These are phyloP conservation scores for Cyclotella atomus DNA, from an alignment of 108 stramenopile species.

Conservation along the genomic window DNA sequence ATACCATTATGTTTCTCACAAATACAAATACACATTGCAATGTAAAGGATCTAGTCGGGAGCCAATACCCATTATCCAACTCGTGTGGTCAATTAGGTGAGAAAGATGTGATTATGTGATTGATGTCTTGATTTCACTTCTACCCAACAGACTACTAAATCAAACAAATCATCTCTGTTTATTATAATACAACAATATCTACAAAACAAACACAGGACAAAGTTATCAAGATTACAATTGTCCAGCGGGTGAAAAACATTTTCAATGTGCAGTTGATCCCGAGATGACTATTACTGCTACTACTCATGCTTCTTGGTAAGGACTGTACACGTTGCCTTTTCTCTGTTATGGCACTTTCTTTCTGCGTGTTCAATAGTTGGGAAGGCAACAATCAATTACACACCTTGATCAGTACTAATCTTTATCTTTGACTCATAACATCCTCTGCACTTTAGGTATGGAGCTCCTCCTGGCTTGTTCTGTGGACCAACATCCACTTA, in stretches of 20 bases:
- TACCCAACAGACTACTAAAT: background rate
- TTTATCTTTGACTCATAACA: background rate
- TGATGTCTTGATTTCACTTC: background rate
- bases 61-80: constrained; percentile 44
- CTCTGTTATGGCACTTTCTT: background rate
- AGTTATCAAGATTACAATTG: constrained; percentile 51
- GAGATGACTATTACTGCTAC: constrained; percentile 40
- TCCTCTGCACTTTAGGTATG: constrained; percentile 11
- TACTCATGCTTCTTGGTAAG: constrained; percentile 48
- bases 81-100: constrained; percentile 49
- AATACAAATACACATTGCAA: too few species aligned
- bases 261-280: constrained; percentile 43
- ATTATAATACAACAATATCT: too few species aligned
- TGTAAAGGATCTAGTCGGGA: constrained; percentile 25
- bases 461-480: constrained; percentile 23
- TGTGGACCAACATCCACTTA: constrained; percentile 16
- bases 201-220: constrained; percentile 9
- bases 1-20: too few species aligned
- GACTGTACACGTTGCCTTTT: background rate
- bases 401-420: too few species aligned
- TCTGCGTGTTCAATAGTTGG: too few species aligned
- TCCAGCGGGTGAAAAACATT: constrained; percentile 33
- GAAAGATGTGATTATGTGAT: background rate
- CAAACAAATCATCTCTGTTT: background rate
- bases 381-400: too few species aligned